phyloP scores from a whole-genome alignment of 2,329 filamentous ascomycete species.

The Thermoascus crustaceus region DNA sequence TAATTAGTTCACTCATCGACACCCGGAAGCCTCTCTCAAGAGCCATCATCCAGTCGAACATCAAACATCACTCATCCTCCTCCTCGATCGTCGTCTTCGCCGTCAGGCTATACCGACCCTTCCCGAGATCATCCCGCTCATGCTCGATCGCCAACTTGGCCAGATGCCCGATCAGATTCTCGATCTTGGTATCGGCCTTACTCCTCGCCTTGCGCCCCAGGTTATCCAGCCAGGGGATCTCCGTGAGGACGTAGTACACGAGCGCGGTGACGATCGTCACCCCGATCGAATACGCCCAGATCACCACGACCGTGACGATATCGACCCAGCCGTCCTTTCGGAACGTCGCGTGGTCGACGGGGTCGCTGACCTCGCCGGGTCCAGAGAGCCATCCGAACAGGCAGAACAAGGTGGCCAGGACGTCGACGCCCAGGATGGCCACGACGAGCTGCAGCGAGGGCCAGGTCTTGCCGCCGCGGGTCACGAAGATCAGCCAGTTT shows the following conservation, averaged over 20 bases:
- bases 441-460: conserved; percentile 61
- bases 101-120: conserved; percentile 25
- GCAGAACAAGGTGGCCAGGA: conserved; percentile 60
- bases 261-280: conserved; percentile 36
- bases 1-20: too few relatives aligned
- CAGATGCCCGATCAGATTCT: conserved; percentile 36
- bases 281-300: conserved; percentile 36
- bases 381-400: conserved; percentile 63
- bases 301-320: conserved; percentile 37
- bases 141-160: conserved; percentile 36
- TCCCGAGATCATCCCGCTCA: conserved; percentile 32
- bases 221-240: conserved; percentile 25
- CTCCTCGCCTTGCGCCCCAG: conserved; percentile 33
- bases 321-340: conserved; percentile 43
- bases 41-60: too few relatives aligned
- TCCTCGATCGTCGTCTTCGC: conserved; percentile 22
- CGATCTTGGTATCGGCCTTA: conserved; percentile 34
- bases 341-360: not conserved
- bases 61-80: conserved; percentile 23
- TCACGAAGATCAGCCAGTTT: conserved; percentile 93
- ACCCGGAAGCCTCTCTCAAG: too few relatives aligned
- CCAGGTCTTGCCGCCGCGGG: conserved; percentile 64
- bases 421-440: conserved; percentile 61
- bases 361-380: conserved; percentile 13
- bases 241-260: conserved; percentile 31